These are phyloP conservation scores for Fusarium sp. DNA, from an alignment of 2,329 filamentous ascomycete species.

Conservation along the genomic window DNA sequence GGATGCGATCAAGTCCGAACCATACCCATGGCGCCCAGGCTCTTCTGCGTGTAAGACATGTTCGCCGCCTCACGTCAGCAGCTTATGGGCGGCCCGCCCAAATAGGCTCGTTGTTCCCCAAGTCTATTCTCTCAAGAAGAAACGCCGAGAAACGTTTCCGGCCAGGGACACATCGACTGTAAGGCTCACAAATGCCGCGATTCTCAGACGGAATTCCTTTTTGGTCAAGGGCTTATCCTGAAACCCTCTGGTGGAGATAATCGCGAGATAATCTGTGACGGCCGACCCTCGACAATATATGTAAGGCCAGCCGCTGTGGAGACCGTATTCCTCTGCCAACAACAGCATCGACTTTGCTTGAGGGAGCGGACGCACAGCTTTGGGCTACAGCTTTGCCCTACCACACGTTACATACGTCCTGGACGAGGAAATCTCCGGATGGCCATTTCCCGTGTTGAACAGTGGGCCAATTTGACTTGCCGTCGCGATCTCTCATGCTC, in stretches of 20 bases:
- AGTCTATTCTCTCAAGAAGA: not conserved
- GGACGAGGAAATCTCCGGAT: not conserved
- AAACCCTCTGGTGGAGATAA: not conserved
- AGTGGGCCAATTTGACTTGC: not conserved
- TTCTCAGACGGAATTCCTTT: not conserved
- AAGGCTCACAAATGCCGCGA: not conserved
- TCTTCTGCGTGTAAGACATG: not conserved
- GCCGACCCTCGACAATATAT: not conserved
- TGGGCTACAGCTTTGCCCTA: not conserved
- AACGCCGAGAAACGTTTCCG: not conserved
- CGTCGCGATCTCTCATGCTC: not conserved
- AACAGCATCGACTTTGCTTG: not conserved
- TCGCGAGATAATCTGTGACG: not conserved
- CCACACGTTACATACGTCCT: not conserved
- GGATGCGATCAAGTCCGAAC: conserved; percentile 10
- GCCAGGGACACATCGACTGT: not conserved
- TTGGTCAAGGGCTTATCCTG: not conserved
- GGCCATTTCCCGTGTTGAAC: not conserved
- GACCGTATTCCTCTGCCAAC: not conserved
- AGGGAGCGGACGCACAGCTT: not conserved
- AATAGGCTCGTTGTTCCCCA: not conserved
- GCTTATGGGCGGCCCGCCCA: not conserved
- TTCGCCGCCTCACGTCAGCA: conserved; percentile 36
- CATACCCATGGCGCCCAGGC: not conserved
- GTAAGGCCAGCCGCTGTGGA: not conserved